phyloP scores from a whole-genome alignment of 495 filamentous ascomycete genomes.

The Bacidia gigantensis region DNA sequence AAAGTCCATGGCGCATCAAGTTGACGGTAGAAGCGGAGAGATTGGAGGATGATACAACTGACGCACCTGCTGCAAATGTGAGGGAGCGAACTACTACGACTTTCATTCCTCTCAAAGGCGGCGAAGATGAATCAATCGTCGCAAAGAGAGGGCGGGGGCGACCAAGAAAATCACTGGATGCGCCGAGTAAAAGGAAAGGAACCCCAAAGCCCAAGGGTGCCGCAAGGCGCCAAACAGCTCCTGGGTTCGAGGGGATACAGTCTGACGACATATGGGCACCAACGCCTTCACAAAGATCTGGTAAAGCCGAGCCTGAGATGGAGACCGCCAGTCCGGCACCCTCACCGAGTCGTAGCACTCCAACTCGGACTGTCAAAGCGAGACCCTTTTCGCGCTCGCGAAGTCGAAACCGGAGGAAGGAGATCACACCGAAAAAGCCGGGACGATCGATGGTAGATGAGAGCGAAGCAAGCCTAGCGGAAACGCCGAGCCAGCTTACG shows the following conservation, averaged over 20 bases:
- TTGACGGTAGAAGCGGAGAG: slow-evolving; percentile 46
- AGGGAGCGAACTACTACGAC: slow-evolving; percentile 34
- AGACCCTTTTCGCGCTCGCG: slow-evolving; percentile 2
- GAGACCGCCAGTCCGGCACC: slow-evolving; percentile 1
- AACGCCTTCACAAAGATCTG: slow-evolving; percentile 22
- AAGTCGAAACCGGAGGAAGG: slow-evolving; percentile 12
- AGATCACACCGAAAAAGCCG: slow-evolving; percentile 15
- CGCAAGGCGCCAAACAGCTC: slow-evolving; percentile 26
- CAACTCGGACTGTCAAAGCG: slow-evolving; percentile 1
- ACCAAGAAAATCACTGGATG: slow-evolving; percentile 29
- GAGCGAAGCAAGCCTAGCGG: slow-evolving; percentile 3
- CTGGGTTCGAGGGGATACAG: slow-evolving; percentile 5
- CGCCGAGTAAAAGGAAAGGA: slow-evolving; percentile 13
- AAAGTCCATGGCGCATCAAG: slow-evolving; percentile 44
- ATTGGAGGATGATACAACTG: slow-evolving; percentile 23
- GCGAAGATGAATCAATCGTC: slow-evolving; percentile 24
- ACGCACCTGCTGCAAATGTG: slow-evolving; percentile 23
- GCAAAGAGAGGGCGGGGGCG: slow-evolving; percentile 30
- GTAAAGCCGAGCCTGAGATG: slow-evolving; percentile 22
- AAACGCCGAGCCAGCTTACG: not conserved
- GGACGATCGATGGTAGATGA: slow-evolving; percentile 19
- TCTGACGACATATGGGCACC: slow-evolving; percentile 6
- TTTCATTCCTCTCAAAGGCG: slow-evolving; percentile 41
- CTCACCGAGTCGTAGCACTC: not conserved
- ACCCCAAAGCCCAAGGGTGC: slow-evolving; percentile 24